Evolutionary conservation across 768 basidiomycete species (phyloP).

Genomic region (Leccinum obscurum): DNA sequence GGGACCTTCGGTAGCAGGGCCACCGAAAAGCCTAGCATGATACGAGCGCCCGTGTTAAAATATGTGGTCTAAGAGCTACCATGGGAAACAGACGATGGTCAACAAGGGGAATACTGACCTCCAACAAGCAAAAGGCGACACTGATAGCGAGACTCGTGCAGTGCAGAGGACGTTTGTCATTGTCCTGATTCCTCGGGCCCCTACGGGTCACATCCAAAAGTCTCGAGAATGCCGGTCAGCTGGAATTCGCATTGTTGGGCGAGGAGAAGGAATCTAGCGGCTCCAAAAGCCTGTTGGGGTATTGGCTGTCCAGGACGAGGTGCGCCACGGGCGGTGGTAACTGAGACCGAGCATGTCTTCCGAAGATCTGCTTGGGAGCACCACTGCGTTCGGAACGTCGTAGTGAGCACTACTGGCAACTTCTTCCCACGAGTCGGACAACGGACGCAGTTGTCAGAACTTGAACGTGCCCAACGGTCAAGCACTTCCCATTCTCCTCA

Average conservation of each 20-base stretch:
- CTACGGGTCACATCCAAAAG: conserved; percentile 82
- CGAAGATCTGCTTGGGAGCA: conserved; percentile 86
- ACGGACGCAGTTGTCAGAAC: no score
- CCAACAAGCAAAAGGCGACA: conserved; percentile 89
- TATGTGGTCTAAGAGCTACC: conserved; percentile 62
- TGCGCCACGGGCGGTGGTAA: conserved; percentile 72
- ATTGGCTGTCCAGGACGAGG: conserved; percentile 84
- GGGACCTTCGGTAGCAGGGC: conserved; percentile 94
- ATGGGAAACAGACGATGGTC: neutral
- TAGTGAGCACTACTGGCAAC: no score
- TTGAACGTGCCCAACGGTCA: no score
- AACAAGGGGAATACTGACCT: conserved; percentile 45
- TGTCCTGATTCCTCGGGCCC: conserved; percentile 77
- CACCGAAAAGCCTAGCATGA: conserved; percentile 93
- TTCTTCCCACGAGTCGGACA: no score
- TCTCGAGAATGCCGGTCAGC: conserved; percentile 89
- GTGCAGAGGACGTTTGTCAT: conserved; percentile 87
- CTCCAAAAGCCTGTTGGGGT: conserved; percentile 78
- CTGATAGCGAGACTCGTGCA: conserved; percentile 95
- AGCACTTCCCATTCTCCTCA: neutral
- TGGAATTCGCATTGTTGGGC: conserved; percentile 94
- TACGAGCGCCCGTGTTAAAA: conserved; percentile 94
- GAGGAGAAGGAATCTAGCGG: conserved; percentile 89
- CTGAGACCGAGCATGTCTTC: conserved; percentile 90
- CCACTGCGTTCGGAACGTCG: conserved; percentile 81